A percentile compares a stretch with the other conserved stretches of the same genome.
Conservation (phyloP, 257 asterid genomes). For the Nicotiana obtusifolia region DNA sequence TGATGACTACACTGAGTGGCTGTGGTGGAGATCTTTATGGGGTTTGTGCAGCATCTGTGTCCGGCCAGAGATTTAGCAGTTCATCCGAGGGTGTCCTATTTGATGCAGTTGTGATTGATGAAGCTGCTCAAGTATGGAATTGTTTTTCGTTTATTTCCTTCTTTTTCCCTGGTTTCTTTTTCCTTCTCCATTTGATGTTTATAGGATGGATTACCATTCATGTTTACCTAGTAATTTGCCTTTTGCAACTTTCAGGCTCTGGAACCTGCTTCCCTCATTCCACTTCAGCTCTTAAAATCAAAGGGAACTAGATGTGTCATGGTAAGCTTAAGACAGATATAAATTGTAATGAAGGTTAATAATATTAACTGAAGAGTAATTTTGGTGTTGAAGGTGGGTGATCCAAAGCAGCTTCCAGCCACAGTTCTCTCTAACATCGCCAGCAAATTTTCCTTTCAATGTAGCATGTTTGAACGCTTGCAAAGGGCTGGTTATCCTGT, state of each 20-base stretch:
- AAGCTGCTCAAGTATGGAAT: constrained; percentile 87
- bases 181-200: constrained; percentile 4
- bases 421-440: constrained; percentile 93
- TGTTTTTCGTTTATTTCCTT: constrained; percentile 9
- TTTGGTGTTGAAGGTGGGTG: constrained; percentile 70
- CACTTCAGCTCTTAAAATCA: constrained; percentile 94
- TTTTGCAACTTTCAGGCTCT: constrained; percentile 53
- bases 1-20: constrained; percentile 95
- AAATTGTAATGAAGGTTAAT: constrained; percentile 12
- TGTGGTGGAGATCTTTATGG: constrained; percentile 95
- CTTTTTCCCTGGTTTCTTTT: constrained; percentile 17
- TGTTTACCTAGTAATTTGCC: background rate
- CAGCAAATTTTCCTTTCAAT: constrained; percentile 80
- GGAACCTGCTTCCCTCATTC: constrained; percentile 96
- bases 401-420: constrained; percentile 99
- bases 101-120: constrained; percentile 98
- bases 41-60: constrained; percentile 73
- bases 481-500: constrained; percentile 98
- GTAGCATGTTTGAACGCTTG: constrained; percentile 98
- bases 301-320: constrained; percentile 83
- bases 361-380: constrained; percentile 17
- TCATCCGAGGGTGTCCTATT: constrained; percentile 67
- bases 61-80: constrained; percentile 62
- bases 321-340: constrained; percentile 44
- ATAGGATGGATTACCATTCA: background rate